Evolutionary conservation across 495 filamentous ascomycete genomes (phyloP).

Genomic region (Daldinia loculata): DNA sequence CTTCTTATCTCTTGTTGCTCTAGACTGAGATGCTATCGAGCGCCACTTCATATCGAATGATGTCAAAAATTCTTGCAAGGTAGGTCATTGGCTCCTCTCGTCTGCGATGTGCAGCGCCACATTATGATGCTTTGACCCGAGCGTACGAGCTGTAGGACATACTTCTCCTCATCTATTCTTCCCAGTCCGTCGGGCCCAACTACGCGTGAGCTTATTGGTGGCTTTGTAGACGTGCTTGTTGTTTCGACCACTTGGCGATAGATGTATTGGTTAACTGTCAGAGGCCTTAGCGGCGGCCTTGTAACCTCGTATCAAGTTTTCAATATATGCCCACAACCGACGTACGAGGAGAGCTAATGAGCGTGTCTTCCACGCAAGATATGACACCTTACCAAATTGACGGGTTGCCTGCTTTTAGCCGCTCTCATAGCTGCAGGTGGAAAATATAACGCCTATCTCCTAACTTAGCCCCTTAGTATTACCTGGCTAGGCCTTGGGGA

Average conservation of each 20-base stretch:
- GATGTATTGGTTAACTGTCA: conserved; percentile 27
- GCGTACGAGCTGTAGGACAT: conserved; percentile 18
- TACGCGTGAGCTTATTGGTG: conserved; percentile 28
- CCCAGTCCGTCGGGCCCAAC: conserved; percentile 32
- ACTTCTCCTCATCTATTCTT: conserved; percentile 24
- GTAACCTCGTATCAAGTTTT: conserved; percentile 43
- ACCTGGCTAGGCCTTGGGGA: not conserved
- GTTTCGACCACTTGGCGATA: conserved; percentile 32
- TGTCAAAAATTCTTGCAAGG: conserved; percentile 26
- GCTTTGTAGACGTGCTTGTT: conserved; percentile 19
- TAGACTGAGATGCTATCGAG: conserved; percentile 18
- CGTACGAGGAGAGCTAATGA: conserved; percentile 16
- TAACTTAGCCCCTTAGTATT: conserved; percentile 1
- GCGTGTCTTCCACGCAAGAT: conserved; percentile 17
- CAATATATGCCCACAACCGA: conserved; percentile 44
- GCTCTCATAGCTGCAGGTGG: conserved; percentile 6
- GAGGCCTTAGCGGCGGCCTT: conserved; percentile 15
- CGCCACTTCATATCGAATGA: conserved; percentile 32
- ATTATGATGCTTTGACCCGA: conserved; percentile 28
- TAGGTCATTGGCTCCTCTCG: conserved; percentile 22
- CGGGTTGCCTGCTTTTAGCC: conserved; percentile 18
- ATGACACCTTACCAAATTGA: conserved; percentile 4
- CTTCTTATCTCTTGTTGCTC: conserved; percentile 6
- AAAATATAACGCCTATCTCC: conserved; percentile 1
- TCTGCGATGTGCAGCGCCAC: conserved; percentile 34